Evolutionary conservation across 2,329 filamentous ascomycete species (phyloP).

Genomic region (Leptographium radiaticola): DNA sequence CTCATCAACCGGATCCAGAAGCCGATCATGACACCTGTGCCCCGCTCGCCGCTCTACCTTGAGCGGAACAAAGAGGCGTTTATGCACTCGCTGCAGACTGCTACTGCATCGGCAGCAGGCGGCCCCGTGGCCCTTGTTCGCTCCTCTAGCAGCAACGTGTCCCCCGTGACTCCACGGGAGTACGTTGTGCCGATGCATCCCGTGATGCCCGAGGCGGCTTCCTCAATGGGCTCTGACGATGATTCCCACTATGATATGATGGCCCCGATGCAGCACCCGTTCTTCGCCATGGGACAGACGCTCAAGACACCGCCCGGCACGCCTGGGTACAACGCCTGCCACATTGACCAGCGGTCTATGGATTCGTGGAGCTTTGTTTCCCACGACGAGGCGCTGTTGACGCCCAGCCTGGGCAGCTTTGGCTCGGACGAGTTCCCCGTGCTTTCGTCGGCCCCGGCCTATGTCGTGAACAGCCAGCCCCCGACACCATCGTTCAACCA

Average conservation of each 20-base stretch:
- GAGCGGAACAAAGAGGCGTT: conserved; percentile 33
- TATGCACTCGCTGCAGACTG: conserved; percentile 21
- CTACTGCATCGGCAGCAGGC: conserved; percentile 10
- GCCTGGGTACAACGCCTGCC: conserved; percentile 1
- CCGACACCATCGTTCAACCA: conserved; percentile 35
- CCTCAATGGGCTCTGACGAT: conserved; percentile 4
- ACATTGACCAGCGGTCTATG: not conserved
- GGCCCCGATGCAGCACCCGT: not conserved
- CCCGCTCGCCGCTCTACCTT: conserved; percentile 29
- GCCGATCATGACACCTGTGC: conserved; percentile 17
- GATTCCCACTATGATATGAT: not conserved
- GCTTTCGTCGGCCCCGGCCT: conserved; percentile 27
- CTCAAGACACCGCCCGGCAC: conserved; percentile 9
- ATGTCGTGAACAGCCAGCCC: conserved; percentile 34
- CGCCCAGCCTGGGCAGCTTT: conserved; percentile 31
- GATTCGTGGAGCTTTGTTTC: conserved; percentile 21
- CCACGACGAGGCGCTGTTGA: conserved; percentile 35
- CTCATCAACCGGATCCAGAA: conserved; percentile 29
- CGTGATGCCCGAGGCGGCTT: not conserved
- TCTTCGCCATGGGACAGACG: conserved; percentile 2
- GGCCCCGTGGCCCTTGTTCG: conserved; percentile 23
- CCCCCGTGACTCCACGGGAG: conserved; percentile 1
- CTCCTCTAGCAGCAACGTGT: conserved; percentile 3
- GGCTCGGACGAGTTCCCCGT: conserved; percentile 31
- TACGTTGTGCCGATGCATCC: not conserved